Evolutionary conservation across 1,139 yeast species (phyloP), one percentile per base, ranked within the genome.

Genomic region (Yamadazyma sp.): DNA sequence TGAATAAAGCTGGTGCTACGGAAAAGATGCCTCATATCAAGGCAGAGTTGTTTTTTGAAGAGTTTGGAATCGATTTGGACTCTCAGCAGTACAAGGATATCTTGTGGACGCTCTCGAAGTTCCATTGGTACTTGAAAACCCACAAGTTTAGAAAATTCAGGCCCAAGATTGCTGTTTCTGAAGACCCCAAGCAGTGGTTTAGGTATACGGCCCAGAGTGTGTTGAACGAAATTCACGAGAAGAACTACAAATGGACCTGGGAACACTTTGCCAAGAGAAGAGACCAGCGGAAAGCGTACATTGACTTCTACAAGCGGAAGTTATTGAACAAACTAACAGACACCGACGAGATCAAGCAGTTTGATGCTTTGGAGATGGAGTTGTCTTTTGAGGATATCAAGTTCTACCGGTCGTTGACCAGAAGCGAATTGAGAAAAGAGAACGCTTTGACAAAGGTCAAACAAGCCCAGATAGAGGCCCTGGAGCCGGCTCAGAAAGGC

Each of bases 221-320:
- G 2, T 64, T 78, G 37, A 70, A 79, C 43, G 96, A 89, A 56
- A 82, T 94, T 26, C 96, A 86, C 50, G 92, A 87, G 46, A 78
- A 74, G 50, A 80, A 86, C 52, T 76, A 81, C 47, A 81, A 78
- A 52, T 87, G 96, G 95, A 81, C 89, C 29, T 94, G 98, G 98
- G 94, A 76, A 2, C 76, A 78, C 53, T 80, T 92, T 48, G 77
- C 77, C 37, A 73, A 70, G 40, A 73, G 95, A 52, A 69, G 95
- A 46, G 86, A 85, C 42, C 82, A 85, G 53, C 70, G 97, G 50
- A 74, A 72, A 41, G 62, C 70, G 1, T 94, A 94, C 58, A 72
- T 86, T n/a, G 59, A 57, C 11, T 64, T 87, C 1, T 92, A 90
- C 85, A 83, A 79, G 50, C 33, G 39, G 9, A 68, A 74, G 44